Conservation (phyloP, 2,329 filamentous ascomycete genomes). For the Ophiostoma quercus region DNA sequence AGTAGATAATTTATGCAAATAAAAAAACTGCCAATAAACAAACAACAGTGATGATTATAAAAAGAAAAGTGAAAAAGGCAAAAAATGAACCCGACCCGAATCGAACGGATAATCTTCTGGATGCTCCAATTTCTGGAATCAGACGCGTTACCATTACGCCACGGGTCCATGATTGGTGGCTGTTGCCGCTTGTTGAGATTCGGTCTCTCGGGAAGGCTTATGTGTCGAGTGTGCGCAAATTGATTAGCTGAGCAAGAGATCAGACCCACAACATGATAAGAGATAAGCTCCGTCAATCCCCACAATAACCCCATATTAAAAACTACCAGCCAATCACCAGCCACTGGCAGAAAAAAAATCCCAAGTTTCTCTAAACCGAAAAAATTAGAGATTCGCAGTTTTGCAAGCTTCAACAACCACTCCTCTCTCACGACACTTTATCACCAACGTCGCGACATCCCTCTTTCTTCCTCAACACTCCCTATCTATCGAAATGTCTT, state of each 20-base stretch:
- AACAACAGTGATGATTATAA: neutral
- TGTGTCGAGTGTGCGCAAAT: neutral
- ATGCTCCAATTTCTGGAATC: constrained; percentile 15
- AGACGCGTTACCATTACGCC: constrained; percentile 19
- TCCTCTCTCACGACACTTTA: constrained; percentile 7
- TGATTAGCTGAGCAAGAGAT: neutral
- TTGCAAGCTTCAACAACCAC: constrained; percentile 3
- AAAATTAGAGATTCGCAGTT: constrained; percentile 7
- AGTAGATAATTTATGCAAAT: neutral
- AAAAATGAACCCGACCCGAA: constrained; percentile 16
- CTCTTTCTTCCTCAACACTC: neutral
- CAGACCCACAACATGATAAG: neutral
- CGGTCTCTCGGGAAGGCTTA: neutral
- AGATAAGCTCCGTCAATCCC: neutral
- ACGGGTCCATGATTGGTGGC: constrained; percentile 11
- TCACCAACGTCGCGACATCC: neutral
- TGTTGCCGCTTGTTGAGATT: neutral
- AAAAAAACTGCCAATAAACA: neutral
- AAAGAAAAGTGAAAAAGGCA: neutral
- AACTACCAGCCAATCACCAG: constrained; percentile 7
- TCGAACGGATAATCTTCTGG: constrained; percentile 19
- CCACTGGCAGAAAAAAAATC: constrained; percentile 17
- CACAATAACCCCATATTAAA: neutral
- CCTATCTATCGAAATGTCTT: constrained; percentile 48
- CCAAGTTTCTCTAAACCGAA: constrained; percentile 5